Evolutionary conservation across 306 rosid genomes (phyloP), one percentile per base, ranked within the genome.

Genomic region (Senna siamea): DNA sequence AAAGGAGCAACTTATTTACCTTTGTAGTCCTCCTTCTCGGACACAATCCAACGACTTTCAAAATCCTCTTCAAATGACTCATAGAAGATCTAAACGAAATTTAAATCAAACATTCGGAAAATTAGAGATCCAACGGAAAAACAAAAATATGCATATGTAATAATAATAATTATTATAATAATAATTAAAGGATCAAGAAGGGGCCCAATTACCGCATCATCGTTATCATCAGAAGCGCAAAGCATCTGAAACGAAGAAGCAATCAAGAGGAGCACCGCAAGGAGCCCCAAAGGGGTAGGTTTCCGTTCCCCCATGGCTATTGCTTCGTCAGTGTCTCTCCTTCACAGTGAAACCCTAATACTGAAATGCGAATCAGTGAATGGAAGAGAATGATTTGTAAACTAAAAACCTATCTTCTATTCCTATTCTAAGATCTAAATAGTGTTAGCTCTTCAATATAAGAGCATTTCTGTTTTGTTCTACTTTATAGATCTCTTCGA

Each of bases 61-160:
- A 90, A 93, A 68, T 85, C 53, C 63, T 90, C 93, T 17, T 90
- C 97, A 74, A 93, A 93, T 12, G 97, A 84, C 38, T 93, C 98
- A 87, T 89, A 93, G 43, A 84, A 87, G 76, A 89, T 83, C 98
- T 93, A 69, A 62, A 81, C 34, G 8, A 12, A 28, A 62, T 7
- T 13, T 40, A 80, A 76, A 66, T 70, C 66, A 76, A 67, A 46
- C 9, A 23, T 55, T 55, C 19, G 13, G 13, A 11, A 23, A 70
- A 53, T 34, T 56, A 56, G 12, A 76, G 79, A 85, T 78, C 72
- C 15, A 40, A 47, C 10, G 15, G 2, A 43, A 9, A 10, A 44
- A 5, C 11, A 19, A n/a, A n/a, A n/a, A n/a, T n/a, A n/a, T n/a
- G n/a, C n/a, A n/a, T n/a, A n/a, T n/a, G n/a, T n/a, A n/a, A n/a